Conservation (phyloP, 1,284 basidiomycete genomes). For the Pyrrhoderma noxium region DNA sequence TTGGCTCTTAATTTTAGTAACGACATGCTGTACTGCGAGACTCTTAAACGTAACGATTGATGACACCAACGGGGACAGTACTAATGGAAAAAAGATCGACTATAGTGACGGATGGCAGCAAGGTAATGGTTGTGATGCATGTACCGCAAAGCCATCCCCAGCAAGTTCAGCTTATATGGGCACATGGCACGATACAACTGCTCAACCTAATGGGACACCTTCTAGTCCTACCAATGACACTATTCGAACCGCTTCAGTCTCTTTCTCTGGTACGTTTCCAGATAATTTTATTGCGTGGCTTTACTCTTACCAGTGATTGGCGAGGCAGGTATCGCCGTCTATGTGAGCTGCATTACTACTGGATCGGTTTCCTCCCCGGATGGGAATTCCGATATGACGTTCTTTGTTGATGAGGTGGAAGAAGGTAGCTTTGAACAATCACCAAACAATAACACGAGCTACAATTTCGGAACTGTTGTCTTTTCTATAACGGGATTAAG, state of each 20-base stretch:
- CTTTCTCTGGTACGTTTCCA: background rate
- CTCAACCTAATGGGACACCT: background rate
- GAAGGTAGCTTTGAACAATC: background rate
- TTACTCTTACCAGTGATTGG: background rate
- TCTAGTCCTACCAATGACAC: background rate
- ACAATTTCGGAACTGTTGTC: slow-evolving; percentile 3
- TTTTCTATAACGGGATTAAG: slow-evolving; percentile 1
- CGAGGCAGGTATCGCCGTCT: slow-evolving; percentile 7
- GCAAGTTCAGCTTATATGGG: background rate
- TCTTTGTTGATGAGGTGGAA: slow-evolving; percentile 7
- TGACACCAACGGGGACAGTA: slow-evolving; percentile 11
- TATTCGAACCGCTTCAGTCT: background rate
- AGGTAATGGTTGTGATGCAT: background rate
- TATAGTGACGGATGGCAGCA: slow-evolving; percentile 5
- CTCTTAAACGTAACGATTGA: slow-evolving; percentile 11
- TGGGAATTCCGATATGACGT: slow-evolving; percentile 14
- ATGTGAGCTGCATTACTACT: slow-evolving; percentile 12
- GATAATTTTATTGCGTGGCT: background rate
- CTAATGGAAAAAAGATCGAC: slow-evolving; percentile 2
- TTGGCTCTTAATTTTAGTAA: too few species aligned
- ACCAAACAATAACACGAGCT: slow-evolving; percentile 4
- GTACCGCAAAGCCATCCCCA: background rate
- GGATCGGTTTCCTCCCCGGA: slow-evolving; percentile 3
- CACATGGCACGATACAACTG: slow-evolving; percentile 12
- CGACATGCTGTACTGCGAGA: background rate